phyloP scores from a whole-genome alignment of 257 asterid genomes.

The Capsicum rhomboideum region DNA sequence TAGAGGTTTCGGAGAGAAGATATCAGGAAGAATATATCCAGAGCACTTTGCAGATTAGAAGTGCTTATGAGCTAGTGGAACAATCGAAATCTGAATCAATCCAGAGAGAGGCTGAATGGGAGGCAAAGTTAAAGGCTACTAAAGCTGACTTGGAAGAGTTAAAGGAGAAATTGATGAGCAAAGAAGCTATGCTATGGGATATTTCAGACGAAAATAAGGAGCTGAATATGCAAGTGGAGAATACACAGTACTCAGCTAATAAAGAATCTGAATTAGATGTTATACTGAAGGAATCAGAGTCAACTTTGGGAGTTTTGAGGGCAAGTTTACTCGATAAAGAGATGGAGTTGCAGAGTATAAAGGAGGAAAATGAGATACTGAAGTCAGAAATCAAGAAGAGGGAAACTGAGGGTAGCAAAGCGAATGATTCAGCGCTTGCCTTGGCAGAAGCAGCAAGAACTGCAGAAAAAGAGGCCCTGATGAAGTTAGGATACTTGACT shows the following conservation, averaged over 20 bases:
- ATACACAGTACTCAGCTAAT: not conserved
- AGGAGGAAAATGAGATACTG: conserved; percentile 52
- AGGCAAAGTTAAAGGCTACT: conserved; percentile 33
- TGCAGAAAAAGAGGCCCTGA: conserved; percentile 57
- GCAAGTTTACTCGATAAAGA: conserved; percentile 41
- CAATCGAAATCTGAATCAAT: conserved; percentile 34
- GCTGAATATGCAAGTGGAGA: not conserved
- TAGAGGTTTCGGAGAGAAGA: conserved; percentile 66
- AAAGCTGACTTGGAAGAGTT: conserved; percentile 42
- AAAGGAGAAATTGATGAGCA: conserved; percentile 27
- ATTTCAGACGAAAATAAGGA: conserved; percentile 14
- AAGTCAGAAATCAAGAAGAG: conserved; percentile 43
- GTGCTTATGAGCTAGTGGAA: conserved; percentile 59
- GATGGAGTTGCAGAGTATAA: conserved; percentile 28
- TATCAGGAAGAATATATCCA: conserved; percentile 52
- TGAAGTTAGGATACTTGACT: conserved; percentile 49
- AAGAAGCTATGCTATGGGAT: conserved; percentile 15
- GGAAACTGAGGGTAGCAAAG: conserved; percentile 31
- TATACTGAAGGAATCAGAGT: conserved; percentile 26
- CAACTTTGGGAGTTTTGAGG: conserved; percentile 34
- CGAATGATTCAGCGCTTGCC: conserved; percentile 34
- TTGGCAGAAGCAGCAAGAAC: conserved; percentile 41
- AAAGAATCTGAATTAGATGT: conserved; percentile 21
- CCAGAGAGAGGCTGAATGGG: conserved; percentile 49
- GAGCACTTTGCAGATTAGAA: conserved; percentile 57